Base-by-base conservation (phyloP, 140 eudicot genomes). In the Oenanthe javanica region DNA sequence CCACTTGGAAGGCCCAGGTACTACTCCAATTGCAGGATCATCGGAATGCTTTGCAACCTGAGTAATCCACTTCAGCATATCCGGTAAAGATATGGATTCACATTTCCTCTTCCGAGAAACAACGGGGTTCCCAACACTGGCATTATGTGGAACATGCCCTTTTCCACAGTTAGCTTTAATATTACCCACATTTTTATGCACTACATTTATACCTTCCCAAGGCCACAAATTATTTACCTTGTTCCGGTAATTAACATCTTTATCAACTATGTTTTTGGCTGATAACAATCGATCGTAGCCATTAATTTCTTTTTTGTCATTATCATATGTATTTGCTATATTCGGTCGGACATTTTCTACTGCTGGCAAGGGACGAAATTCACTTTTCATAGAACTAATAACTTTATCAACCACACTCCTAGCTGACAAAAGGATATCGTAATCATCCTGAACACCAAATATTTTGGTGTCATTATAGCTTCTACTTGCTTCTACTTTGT, bases 11-110 rank as follows among this genome's bases (percentile, higher is more conserved):
- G 31, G 31, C 31, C 31, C 31, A 31, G 31, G 31, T 31, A 31
- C 42, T 85, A 78, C 82, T 85, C 96, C 90, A 18, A 88, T 77
- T 73, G 85, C 75, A 16, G 86, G 86, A 84, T 88, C 92, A 83
- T 87, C 72, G 27, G 94, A 77, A 77, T 80, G 69, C 84, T 88
- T 90, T 13, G 98, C 97, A 48, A 83, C 91, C 18, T 87, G 67
- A 25, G 52, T 81, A 36, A 92, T 43, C 97, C 98, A 94, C 59
- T 83, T 72, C 36, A 94, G 83, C 96, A 92, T 83, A 83, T 79
- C 84, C 36, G 51, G 10, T 42, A 85, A 81, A 15, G 87, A 80
- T 55, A 75, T 80, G 77, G 84, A 38, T 61, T 84, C 88, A 61
- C 88, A 79, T 85, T 86, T 87, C 86, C 87, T 81, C 87, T 89